Conservation (phyloP, 2,329 filamentous ascomycete genomes). For the Oidium heveae region DNA sequence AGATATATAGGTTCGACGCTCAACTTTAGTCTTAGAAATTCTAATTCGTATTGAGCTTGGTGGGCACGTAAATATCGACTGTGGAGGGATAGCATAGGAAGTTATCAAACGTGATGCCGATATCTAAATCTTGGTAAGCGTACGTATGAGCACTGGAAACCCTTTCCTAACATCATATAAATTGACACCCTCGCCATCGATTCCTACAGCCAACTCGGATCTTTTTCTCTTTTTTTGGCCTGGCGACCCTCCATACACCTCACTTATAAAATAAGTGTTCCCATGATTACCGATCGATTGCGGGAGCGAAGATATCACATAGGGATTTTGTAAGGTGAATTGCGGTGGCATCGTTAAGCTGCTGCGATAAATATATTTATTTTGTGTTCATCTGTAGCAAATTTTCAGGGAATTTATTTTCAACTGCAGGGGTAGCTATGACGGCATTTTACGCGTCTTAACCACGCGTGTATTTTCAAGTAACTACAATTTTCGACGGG, state of each 20-base stretch:
- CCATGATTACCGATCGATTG: slow-evolving; percentile 27
- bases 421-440: too few relatives aligned
- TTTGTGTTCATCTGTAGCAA: too few relatives aligned
- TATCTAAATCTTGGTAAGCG: slow-evolving; percentile 19
- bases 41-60: slow-evolving; percentile 29
- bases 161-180: slow-evolving; percentile 33
- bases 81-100: slow-evolving; percentile 40
- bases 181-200: slow-evolving; percentile 39
- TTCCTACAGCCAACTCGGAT: slow-evolving; percentile 34
- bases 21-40: slow-evolving; percentile 20
- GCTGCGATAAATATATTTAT: too few relatives aligned
- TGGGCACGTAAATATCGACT: slow-evolving; percentile 36
- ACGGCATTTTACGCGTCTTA: too few relatives aligned
- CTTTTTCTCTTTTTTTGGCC: slow-evolving; percentile 35
- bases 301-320: slow-evolving; percentile 33
- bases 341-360: slow-evolving; percentile 15
- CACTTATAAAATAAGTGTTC: slow-evolving; percentile 29
- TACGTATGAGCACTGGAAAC: too few relatives aligned
- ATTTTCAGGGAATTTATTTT: too few relatives aligned
- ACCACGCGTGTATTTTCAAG: too few relatives aligned
- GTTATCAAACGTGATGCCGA: slow-evolving; percentile 35
- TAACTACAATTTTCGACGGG: too few relatives aligned
- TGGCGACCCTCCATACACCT: slow-evolving; percentile 33
- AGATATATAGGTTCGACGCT: slow-evolving; percentile 35
- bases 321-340: slow-evolving; percentile 38